Conservation (phyloP, 306 rosid species). For the Astragalus membranaceus region DNA sequence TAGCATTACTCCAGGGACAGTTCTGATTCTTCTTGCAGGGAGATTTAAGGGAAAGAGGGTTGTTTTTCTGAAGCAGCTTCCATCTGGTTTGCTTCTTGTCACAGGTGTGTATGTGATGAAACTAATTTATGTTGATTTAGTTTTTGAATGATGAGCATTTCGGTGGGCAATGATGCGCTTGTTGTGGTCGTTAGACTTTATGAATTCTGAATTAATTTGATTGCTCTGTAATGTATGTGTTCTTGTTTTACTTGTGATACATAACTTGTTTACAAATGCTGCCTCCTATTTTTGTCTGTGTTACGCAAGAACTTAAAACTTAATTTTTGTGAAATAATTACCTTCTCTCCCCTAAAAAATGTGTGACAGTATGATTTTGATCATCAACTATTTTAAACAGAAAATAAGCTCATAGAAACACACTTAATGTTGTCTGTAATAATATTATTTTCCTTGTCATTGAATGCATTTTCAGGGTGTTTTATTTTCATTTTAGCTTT, state of each 20-base stretch:
- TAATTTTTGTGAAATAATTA: background rate
- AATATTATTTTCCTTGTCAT: background rate
- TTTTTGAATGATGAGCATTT: background rate
- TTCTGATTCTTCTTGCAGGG: slow-evolving; percentile 55
- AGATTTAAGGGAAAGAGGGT: slow-evolving; percentile 63
- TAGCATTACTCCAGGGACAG: slow-evolving; percentile 54
- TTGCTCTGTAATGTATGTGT: background rate
- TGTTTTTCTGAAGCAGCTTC: slow-evolving; percentile 54
- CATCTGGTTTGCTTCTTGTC: slow-evolving; percentile 61
- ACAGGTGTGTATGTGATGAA: slow-evolving; percentile 34
- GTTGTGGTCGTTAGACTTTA: background rate
- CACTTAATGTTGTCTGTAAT: background rate
- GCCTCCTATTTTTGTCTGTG: background rate
- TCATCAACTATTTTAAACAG: background rate
- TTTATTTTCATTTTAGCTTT: background rate
- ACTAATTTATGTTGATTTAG: background rate
- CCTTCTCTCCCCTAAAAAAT: background rate
- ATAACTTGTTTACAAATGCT: background rate
- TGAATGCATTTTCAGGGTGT: background rate
- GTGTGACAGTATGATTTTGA: background rate
- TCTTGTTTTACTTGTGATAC: background rate
- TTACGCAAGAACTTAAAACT: background rate
- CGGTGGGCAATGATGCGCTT: background rate
- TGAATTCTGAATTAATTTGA: background rate
- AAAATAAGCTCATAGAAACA: background rate